A percentile compares a stretch with the other conserved stretches of the same genome.
Evolutionary conservation across 208 protist species (phyloP).

Genomic region (Vickermania spadyakhi): DNA sequence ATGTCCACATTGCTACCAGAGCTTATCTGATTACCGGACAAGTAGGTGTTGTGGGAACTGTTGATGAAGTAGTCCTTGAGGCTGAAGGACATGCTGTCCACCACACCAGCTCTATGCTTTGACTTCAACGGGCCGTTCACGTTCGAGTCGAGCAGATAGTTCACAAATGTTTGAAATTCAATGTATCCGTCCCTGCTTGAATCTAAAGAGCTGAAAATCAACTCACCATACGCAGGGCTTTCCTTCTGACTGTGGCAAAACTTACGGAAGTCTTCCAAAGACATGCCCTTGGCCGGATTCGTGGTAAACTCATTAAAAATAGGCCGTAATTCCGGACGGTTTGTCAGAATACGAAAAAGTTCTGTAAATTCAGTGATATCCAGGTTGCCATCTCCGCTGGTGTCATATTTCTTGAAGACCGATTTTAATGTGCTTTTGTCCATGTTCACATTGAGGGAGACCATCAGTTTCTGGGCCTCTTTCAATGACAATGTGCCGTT

Average conservation of each 20-base stretch:
- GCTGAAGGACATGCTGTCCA: constrained; percentile 43
- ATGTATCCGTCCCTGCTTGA: constrained; percentile 13
- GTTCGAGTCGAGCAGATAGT: constrained; percentile 25
- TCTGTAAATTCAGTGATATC: constrained; percentile 36
- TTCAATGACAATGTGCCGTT: constrained; percentile 30
- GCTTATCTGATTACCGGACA: constrained; percentile 89
- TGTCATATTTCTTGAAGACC: constrained; percentile 26
- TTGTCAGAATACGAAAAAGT: constrained; percentile 31
- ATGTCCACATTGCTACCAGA: constrained; percentile 40
- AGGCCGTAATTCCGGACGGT: constrained; percentile 22
- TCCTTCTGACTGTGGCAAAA: constrained; percentile 31
- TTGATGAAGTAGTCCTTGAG: constrained; percentile 87
- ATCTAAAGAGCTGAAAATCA: constrained; percentile 14
- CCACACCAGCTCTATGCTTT: constrained; percentile 1
- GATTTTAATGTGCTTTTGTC: constrained; percentile 8
- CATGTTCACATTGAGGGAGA: constrained; percentile 35
- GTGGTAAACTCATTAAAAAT: constrained; percentile 23
- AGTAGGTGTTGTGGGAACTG: constrained; percentile 95
- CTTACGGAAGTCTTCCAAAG: constrained; percentile 23
- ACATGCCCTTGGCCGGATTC: constrained; percentile 20
- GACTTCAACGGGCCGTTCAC: constrained; percentile 24
- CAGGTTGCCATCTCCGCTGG: constrained; percentile 27
- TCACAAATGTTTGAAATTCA: constrained; percentile 19
- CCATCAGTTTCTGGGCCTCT: constrained; percentile 39
- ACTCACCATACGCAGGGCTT: background rate